phyloP scores from a whole-genome alignment of 441 rosid species.

The Adansonia grandidieri region DNA sequence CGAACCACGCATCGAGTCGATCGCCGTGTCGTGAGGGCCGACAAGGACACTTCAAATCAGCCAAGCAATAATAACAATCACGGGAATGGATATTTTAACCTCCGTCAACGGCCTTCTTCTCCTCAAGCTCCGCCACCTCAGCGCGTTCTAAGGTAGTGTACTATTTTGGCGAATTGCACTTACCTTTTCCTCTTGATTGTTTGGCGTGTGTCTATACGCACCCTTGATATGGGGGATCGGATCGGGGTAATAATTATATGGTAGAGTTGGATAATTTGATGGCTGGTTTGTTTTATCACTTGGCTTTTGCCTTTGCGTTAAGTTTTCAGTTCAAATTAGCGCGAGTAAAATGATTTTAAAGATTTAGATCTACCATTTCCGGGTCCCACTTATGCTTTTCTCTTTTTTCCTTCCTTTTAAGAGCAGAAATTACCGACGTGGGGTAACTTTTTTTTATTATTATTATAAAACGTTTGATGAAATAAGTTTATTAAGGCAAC shows the following conservation, averaged over 20 bases:
- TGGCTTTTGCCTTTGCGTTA: not conserved
- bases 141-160: slow-evolving; percentile 60
- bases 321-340: slow-evolving; percentile 24
- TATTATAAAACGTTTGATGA: not conserved
- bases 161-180: not conserved
- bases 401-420: not conserved
- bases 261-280: not conserved
- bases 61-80: slow-evolving; percentile 31
- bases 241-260: not conserved
- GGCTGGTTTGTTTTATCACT: not conserved
- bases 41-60: slow-evolving; percentile 44
- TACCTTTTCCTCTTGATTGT: not conserved
- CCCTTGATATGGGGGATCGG: not conserved
- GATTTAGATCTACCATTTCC: slow-evolving; percentile 15
- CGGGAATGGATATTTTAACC: slow-evolving; percentile 49
- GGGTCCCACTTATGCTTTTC: not conserved
- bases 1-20: slow-evolving; percentile 57
- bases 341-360: slow-evolving; percentile 1
- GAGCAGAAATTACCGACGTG: not conserved
- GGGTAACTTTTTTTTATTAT: too few species aligned
- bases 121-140: slow-evolving; percentile 51
- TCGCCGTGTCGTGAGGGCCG: slow-evolving; percentile 55
- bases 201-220: slow-evolving; percentile 25
- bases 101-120: slow-evolving; percentile 58
- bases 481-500: not conserved